A percentile compares a stretch with the other conserved stretches of the same genome.
Evolutionary conservation across 805 yeast species (phyloP).

Genomic region (Candida oleophila): DNA sequence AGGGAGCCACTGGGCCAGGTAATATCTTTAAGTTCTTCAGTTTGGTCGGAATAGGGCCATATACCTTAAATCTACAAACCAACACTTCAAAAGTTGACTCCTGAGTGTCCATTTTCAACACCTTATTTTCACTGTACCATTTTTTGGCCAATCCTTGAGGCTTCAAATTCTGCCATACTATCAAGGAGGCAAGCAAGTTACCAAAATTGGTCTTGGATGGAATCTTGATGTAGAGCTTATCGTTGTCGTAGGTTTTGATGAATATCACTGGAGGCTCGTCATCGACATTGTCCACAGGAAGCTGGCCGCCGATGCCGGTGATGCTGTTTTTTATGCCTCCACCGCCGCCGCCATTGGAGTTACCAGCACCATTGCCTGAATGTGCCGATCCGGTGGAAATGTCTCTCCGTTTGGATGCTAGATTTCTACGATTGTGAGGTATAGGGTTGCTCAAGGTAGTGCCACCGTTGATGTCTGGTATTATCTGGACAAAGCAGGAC

Average conservation of each 20-base stretch:
- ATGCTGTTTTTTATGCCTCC: neutral
- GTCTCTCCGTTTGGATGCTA: neutral
- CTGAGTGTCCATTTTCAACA: conserved; percentile 16
- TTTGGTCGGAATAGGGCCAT: conserved; percentile 56
- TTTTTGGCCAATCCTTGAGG: conserved; percentile 55
- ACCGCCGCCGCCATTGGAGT: neutral
- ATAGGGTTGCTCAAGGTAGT: conserved; percentile 1
- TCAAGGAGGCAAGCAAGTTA: conserved; percentile 41
- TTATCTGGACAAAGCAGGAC: conserved; percentile 39
- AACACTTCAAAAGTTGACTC: conserved; percentile 40
- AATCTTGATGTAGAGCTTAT: conserved; percentile 36
- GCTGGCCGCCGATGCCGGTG: neutral
- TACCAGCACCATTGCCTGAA: neutral
- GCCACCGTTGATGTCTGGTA: conserved; percentile 20
- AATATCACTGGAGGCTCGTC: conserved; percentile 40
- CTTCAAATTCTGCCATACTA: conserved; percentile 58
- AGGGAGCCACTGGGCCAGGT: conserved; percentile 38
- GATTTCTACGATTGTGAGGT: conserved; percentile 1
- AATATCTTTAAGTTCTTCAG: conserved; percentile 37
- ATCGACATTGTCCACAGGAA: neutral
- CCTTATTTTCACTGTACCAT: conserved; percentile 44
- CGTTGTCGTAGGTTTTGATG: conserved; percentile 39
- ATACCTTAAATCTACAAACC: conserved; percentile 65
- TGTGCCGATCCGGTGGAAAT: neutral
- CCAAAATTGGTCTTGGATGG: conserved; percentile 39